Conservation (phyloP, 2,329 filamentous ascomycete species). For the Parasarocladium wereldwijsianum region DNA sequence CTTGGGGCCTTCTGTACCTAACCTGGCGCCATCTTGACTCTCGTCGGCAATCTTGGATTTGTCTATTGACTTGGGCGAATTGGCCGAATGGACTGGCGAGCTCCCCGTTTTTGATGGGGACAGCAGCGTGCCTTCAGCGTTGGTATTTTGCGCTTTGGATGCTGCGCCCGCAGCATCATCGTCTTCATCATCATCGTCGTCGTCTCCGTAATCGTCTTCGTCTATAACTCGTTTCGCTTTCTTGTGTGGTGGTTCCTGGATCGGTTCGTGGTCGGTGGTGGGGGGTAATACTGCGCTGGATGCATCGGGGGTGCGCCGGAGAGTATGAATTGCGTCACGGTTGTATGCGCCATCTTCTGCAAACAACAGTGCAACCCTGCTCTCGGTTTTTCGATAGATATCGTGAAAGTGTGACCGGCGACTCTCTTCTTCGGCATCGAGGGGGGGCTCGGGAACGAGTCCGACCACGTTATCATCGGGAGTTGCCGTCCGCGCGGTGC, state of each 20-base stretch:
- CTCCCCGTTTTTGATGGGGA: conserved; percentile 58
- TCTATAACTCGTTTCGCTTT: conserved; percentile 65
- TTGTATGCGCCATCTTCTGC: conserved; percentile 39
- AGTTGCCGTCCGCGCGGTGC: conserved; percentile 30
- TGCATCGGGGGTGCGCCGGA: conserved; percentile 26
- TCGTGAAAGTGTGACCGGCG: conserved; percentile 62
- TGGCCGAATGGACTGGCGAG: conserved; percentile 47
- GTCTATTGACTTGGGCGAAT: conserved; percentile 40
- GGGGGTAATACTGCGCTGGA: conserved; percentile 29
- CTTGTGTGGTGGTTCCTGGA: conserved; percentile 52
- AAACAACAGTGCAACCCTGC: conserved; percentile 66
- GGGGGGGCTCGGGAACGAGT: conserved; percentile 46
- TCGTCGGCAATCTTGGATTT: conserved; percentile 37
- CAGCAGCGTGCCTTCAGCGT: conserved; percentile 39
- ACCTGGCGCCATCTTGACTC: conserved; percentile 44
- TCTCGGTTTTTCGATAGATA: conserved; percentile 63
- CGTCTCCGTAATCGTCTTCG: conserved; percentile 75
- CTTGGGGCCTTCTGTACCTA: conserved; percentile 79
- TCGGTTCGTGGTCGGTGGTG: conserved; percentile 42
- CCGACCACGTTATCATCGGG: conserved; percentile 32
- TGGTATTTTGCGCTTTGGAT: conserved; percentile 35
- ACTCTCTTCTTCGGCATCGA: conserved; percentile 51
- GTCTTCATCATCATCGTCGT: conserved; percentile 63
- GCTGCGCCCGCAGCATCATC: conserved; percentile 38
- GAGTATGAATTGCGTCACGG: conserved; percentile 34